These are phyloP conservation scores for Amanita rimosa DNA, from an alignment of 768 basidiomycete species.

Conservation along the genomic window DNA sequence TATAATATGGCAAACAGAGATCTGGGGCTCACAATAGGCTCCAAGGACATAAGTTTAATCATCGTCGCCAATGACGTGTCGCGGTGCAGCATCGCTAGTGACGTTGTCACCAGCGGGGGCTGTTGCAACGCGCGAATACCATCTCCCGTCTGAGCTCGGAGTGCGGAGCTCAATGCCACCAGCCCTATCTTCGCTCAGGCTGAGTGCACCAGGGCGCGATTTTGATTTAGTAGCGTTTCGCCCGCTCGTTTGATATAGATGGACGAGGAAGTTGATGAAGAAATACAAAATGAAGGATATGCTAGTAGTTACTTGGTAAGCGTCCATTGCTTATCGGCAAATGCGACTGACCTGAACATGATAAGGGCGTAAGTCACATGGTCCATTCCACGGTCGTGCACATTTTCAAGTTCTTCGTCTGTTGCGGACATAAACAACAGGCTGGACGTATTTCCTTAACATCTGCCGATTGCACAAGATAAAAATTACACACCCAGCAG, in stretches of 20 bases:
- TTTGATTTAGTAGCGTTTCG: conserved; percentile 23
- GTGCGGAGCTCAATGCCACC: not conserved
- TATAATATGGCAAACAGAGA: not conserved
- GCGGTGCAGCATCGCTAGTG: not conserved
- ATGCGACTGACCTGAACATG: conserved; percentile 54
- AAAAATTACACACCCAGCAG: conserved; percentile 42
- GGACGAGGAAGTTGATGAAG: conserved; percentile 57
- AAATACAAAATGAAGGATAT: conserved; percentile 73
- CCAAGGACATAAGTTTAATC: conserved; percentile 9
- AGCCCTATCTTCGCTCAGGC: not conserved
- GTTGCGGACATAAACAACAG: conserved; percentile 89
- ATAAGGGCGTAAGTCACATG: conserved; percentile 85
- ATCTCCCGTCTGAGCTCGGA: conserved; percentile 1
- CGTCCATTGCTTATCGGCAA: not conserved
- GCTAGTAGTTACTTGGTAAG: conserved; percentile 20
- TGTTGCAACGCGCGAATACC: conserved; percentile 11
- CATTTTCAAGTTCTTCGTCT: conserved; percentile 75
- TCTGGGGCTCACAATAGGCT: not conserved
- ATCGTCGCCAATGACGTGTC: conserved; percentile 22
- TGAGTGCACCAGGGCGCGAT: not conserved
- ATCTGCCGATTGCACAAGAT: not conserved
- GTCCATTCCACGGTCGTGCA: conserved; percentile 69
- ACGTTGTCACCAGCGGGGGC: conserved; percentile 2
- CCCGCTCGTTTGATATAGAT: conserved; percentile 55
- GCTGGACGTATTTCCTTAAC: conserved; percentile 20